These are phyloP conservation scores for Lactuca saligna DNA, from an alignment of 129 eudicot species.

Conservation along the genomic window DNA sequence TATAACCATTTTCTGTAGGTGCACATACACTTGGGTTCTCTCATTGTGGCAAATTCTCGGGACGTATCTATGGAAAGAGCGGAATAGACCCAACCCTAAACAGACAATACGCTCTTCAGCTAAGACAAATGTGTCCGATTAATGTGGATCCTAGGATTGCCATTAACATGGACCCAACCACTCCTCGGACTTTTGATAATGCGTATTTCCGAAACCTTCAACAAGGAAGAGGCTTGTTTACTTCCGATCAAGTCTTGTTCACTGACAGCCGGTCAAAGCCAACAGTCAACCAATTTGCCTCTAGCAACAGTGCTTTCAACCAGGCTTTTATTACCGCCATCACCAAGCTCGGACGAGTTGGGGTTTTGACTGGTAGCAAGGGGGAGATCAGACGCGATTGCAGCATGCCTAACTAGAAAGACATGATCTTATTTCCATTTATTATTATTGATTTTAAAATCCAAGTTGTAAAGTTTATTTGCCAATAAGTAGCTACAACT, in stretches of 20 bases:
- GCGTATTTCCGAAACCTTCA: conserved; percentile 63
- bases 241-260: conserved; percentile 66
- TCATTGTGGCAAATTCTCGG: conserved; percentile 73
- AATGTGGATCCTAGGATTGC: conserved; percentile 72
- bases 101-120: conserved; percentile 50
- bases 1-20: conserved; percentile 36
- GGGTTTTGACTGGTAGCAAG: conserved; percentile 65
- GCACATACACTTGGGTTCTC: conserved; percentile 95
- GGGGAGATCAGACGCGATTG: conserved; percentile 85
- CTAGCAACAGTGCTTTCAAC: conserved; percentile 48
- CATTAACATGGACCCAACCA: conserved; percentile 78
- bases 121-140: conserved; percentile 64
- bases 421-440: neutral
- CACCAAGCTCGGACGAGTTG: conserved; percentile 72
- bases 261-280: conserved; percentile 51
- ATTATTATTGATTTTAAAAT: conserved; percentile 12
- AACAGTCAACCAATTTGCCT: conserved; percentile 61
- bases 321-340: conserved; percentile 64
- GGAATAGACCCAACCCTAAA: conserved; percentile 63
- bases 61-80: conserved; percentile 45
- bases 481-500: conserved; percentile 25
- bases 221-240: conserved; percentile 64
- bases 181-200: conserved; percentile 74
- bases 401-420: conserved; percentile 33
- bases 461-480: conserved; percentile 11